Base-by-base conservation (phyloP, 352 stramenopile species). In the Phytophthora brassicae region DNA sequence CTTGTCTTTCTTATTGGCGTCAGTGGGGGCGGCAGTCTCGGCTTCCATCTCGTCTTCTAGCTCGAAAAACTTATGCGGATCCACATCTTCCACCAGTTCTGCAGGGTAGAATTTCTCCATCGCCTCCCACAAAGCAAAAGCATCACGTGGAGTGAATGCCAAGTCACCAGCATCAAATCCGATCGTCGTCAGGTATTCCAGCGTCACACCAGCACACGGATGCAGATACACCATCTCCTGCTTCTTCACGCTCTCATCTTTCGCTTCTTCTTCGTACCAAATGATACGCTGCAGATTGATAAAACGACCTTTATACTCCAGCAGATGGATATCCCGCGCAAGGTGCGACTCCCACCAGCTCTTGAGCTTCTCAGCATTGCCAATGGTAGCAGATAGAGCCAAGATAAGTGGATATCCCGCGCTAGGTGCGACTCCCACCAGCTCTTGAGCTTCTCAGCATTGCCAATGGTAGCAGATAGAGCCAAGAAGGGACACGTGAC, bases 201-300 rank as follows among this genome's bases (percentile, higher is more conserved):
- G 60, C 28, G 88, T 93, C 11, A 96, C 78, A 66, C 84, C 82
- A 13, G 86, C 84, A 59, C 86, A 95, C 43, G 88, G 88, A 58
- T 96, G 88, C 48, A 96, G 56, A 39, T 72, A 70, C 4, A 92
- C 80, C 35, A 96, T 76, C 53, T 92, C 81, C 55, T 92, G 72
- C 64, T 81, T 86, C 47, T 73, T 72, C 28, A 60, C 60, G 13
- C 56, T 58, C 17, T 66, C 67, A 6, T 77, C 75, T 23, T 70
- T 64, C 16, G 55, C 56, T 0, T 66, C 48, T 24, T 90, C 75
- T 19, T 94, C 86, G 29, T 93, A 84, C 69, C 96, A 96, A 48
- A 99, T 96, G 66, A 98, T 96, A 57, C 96, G 89, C 72, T 99
- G 97, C 49, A 99, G 66, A 68, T 99, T 99, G 66, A 99, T 99